phyloP scores from a whole-genome alignment of 2,329 filamentous ascomycete genomes.

The Lachnellula willkommii region DNA sequence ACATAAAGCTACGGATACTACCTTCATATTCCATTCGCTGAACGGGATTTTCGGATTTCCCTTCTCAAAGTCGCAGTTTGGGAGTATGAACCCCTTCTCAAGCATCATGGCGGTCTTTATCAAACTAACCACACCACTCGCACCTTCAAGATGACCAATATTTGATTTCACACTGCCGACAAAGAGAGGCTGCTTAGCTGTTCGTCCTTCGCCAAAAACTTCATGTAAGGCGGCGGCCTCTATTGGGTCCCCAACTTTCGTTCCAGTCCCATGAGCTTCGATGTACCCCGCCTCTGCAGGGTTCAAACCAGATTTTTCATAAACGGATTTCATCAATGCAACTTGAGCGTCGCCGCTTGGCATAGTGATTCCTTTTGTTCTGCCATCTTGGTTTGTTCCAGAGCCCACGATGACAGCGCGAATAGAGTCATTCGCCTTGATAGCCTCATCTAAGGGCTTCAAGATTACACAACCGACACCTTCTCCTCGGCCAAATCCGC shows the following conservation, averaged over 20 bases:
- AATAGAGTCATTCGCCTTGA: slow-evolving; percentile 39
- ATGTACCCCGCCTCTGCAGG: slow-evolving; percentile 18
- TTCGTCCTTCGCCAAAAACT: slow-evolving; percentile 18
- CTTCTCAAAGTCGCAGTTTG: slow-evolving; percentile 38
- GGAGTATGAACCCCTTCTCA: slow-evolving; percentile 40
- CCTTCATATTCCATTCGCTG: slow-evolving; percentile 35
- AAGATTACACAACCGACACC: slow-evolving; percentile 55
- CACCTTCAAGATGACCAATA: slow-evolving; percentile 35
- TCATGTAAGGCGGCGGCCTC: slow-evolving; percentile 23
- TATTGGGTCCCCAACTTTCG: slow-evolving; percentile 26
- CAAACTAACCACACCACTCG: slow-evolving; percentile 35
- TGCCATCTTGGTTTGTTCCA: slow-evolving; percentile 42
- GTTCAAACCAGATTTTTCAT: slow-evolving; percentile 15
- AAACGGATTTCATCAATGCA: slow-evolving; percentile 18
- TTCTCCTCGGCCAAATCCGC: slow-evolving; percentile 61
- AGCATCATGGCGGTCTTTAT: slow-evolving; percentile 40
- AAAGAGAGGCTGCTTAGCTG: slow-evolving; percentile 16
- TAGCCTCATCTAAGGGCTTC: slow-evolving; percentile 47
- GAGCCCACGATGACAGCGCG: slow-evolving; percentile 39
- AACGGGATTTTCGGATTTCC: slow-evolving; percentile 35
- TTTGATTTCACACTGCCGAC: slow-evolving; percentile 31
- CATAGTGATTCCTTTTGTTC: slow-evolving; percentile 40
- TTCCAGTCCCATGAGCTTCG: slow-evolving; percentile 29
- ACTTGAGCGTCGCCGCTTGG: slow-evolving; percentile 42
- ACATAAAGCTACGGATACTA: slow-evolving; percentile 5